Conservation (phyloP, 306 rosid species). For the Luffa aegyptiaca region DNA sequence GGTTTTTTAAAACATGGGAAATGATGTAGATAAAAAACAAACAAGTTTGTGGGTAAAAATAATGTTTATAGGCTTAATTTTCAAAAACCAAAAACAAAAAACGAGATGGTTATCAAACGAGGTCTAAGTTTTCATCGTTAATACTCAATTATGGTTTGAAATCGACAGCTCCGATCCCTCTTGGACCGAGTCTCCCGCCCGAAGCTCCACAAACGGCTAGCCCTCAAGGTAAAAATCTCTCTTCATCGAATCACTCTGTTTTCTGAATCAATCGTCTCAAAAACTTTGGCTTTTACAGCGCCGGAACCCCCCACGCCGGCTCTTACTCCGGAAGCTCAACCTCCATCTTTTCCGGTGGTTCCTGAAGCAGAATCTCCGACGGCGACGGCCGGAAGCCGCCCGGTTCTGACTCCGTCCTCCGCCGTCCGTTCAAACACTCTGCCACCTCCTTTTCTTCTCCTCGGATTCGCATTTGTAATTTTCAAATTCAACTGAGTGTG, state of each 20-base stretch:
- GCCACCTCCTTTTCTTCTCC: constrained; percentile 31
- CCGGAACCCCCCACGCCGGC: constrained; percentile 45
- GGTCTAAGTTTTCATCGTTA: neutral
- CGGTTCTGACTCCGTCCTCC: constrained; percentile 49
- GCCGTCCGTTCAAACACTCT: constrained; percentile 25
- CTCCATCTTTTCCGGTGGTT: constrained; percentile 4
- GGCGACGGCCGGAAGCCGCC: constrained; percentile 38
- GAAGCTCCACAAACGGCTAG: constrained; percentile 34
- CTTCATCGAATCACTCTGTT: neutral
- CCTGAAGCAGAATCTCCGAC: constrained; percentile 39
- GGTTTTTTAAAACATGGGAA: too few relatives aligned
- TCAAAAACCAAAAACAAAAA: too few relatives aligned
- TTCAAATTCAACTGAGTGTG: constrained; percentile 30
- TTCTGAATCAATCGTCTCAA: neutral
- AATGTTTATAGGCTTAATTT: too few relatives aligned
- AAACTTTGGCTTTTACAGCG: constrained; percentile 16
- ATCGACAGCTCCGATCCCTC: constrained; percentile 44
- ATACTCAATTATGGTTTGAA: neutral
- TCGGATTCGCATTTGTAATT: constrained; percentile 25
- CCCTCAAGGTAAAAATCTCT: constrained; percentile 42
- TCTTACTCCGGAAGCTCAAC: constrained; percentile 41
- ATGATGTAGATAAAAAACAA: too few relatives aligned
- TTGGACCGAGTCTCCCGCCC: constrained; percentile 24
- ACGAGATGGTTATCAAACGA: too few relatives aligned
- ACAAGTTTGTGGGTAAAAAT: too few relatives aligned